A percentile compares a stretch with the other conserved stretches of the same genome.
These are phyloP conservation scores for Conringia planisiliqua DNA, from an alignment of 345 rosid species.

Conservation along the genomic window DNA sequence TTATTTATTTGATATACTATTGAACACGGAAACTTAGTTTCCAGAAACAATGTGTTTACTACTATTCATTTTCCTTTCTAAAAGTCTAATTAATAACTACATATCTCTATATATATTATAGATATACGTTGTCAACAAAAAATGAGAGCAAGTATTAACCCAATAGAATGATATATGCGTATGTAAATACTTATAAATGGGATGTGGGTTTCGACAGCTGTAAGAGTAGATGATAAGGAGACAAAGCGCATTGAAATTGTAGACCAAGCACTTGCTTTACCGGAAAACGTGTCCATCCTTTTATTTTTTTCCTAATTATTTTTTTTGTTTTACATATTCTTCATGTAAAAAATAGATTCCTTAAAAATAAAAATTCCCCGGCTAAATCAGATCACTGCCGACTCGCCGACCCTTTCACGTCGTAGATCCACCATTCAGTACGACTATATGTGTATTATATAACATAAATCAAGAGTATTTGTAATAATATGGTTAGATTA, in stretches of 20 bases:
- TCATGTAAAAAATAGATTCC: not conserved
- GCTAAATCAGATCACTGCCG: not conserved
- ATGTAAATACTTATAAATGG: constrained; percentile 1
- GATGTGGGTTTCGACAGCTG: constrained; percentile 43
- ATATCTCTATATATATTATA: not conserved
- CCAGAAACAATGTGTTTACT: not conserved
- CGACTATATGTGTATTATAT: not conserved
- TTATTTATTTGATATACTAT: not conserved
- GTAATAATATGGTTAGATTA: not conserved
- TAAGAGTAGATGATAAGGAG: constrained; percentile 39
- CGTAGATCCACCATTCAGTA: not conserved
- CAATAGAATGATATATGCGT: not conserved
- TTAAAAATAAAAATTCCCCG: not conserved
- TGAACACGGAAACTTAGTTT: not conserved
- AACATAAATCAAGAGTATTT: not conserved
- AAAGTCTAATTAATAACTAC: not conserved
- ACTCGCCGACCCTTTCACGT: not conserved
- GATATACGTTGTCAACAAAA: not conserved
- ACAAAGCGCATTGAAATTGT: constrained; percentile 43
- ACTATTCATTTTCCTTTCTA: not conserved
- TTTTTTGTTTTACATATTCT: not conserved
- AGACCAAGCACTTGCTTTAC: constrained; percentile 8
- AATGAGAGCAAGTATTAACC: not conserved
- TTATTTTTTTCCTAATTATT: not conserved
- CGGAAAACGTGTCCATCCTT: constrained; percentile 8